Percentiles rank a stretch among this genome's conserved stretches.
phyloP scores from a whole-genome alignment of 176 grass and related monocot genomes.

The Musa acuminata region DNA sequence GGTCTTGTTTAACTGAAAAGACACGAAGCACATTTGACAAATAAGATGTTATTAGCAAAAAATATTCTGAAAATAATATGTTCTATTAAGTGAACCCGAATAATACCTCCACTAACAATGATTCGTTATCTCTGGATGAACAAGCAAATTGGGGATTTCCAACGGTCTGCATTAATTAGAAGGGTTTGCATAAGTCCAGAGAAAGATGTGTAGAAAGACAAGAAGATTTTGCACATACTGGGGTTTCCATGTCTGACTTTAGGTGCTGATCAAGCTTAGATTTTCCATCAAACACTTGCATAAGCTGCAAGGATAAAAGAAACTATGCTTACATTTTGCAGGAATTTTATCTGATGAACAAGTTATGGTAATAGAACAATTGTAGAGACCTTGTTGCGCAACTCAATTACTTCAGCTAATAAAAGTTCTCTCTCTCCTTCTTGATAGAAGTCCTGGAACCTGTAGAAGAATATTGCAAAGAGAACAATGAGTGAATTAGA shows the following conservation, averaged over 20 bases:
- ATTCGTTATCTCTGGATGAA: conserved; percentile 35
- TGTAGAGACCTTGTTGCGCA: conserved; percentile 59
- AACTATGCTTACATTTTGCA: neutral
- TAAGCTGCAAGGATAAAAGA: conserved; percentile 28
- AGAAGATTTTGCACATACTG: conserved; percentile 31
- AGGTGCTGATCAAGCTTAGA: conserved; percentile 37
- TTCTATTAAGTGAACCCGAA: neutral
- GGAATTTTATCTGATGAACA: neutral
- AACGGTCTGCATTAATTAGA: conserved; percentile 35
- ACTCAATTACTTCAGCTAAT: conserved; percentile 60
- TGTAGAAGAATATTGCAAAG: conserved; percentile 23
- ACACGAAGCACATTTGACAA: neutral
- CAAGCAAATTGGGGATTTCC: conserved; percentile 17
- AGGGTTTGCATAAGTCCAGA: neutral
- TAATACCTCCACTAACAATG: conserved; percentile 47
- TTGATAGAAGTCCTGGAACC: conserved; percentile 59
- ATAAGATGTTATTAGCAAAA: neutral
- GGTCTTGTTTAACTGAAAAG: conserved; percentile 53
- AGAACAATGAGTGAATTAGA: neutral
- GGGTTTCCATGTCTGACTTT: conserved; percentile 23
- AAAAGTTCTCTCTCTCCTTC: conserved; percentile 82
- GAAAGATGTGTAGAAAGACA: neutral
- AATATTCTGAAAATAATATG: conserved; percentile 5
- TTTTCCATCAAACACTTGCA: conserved; percentile 49
- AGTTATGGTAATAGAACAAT: neutral